Base-by-base conservation (phyloP, 202 grass and related monocot species). In the Digitaria exilis region DNA sequence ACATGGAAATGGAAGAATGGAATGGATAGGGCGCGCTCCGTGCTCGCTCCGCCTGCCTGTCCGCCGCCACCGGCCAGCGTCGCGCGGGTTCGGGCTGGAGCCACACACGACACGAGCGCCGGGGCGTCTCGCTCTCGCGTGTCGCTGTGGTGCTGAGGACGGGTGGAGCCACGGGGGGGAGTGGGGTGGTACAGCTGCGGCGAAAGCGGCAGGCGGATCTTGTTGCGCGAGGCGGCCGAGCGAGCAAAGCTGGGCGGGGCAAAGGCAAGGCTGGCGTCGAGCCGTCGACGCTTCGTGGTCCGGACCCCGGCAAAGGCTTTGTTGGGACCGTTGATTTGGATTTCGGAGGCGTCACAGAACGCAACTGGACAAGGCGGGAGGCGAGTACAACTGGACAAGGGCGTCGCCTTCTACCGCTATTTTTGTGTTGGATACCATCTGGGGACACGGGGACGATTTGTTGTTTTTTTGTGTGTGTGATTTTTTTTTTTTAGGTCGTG, bases 241-340 rank as follows among this genome's bases (percentile, higher is more conserved):
- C n/a, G 4, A 24, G 19, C 42, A 3, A 21, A 61, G 42, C 45
- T 50, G 41, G 63, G 34, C 30, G 17, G 37, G 37, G 37, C 7
- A 5, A 39, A 39, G 6, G 65, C 43, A 11, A 59, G 44, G 54
- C 54, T 49, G 80, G 68, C 68, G 68, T 82, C n/a, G n/a, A n/a
- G n/a, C n/a, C n/a, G n/a, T n/a, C n/a, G n/a, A n/a, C n/a, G n/a
- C n/a, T n/a, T n/a, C 63, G 54, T 57, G 54, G 54, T 24, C n/a
- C n/a, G 54, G 52, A 17, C 28, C 32, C 29, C 24, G 17, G 51
- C 45, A 39, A 41, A n/a, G n/a, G 65, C 56, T 41, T 80, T 54
- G 84, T 51, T 54, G 76, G 84, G 67, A 62, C 76, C 76, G 56
- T 65, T 76, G 22, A 30, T 80, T 85, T 79, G 65, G 66, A 79